Evolutionary conservation across 768 basidiomycete species (phyloP).

Genomic region (Leccinum pellstonianum): DNA sequence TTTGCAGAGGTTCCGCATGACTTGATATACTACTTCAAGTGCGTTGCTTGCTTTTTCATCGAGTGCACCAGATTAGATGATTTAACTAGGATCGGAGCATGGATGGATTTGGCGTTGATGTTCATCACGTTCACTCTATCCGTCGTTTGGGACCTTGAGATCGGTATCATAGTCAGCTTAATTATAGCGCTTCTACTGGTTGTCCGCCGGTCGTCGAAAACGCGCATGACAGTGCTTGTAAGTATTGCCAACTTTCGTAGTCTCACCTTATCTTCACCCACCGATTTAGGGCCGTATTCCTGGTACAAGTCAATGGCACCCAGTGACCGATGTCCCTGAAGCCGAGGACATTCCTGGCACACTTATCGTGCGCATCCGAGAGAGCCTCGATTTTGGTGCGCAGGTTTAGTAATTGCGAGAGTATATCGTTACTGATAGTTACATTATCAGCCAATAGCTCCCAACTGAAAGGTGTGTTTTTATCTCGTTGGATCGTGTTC

Average conservation of each 20-base stretch:
- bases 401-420: not conserved
- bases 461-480: constrained; percentile 70
- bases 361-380: constrained; percentile 85
- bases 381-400: constrained; percentile 88
- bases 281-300: constrained; percentile 73
- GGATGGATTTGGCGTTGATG: constrained; percentile 88
- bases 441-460: constrained; percentile 77
- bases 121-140: constrained; percentile 83
- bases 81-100: constrained; percentile 69
- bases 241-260: not conserved
- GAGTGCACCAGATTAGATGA: not conserved
- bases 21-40: constrained; percentile 82
- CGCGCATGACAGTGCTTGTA: constrained; percentile 89
- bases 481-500: not conserved
- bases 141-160: constrained; percentile 88
- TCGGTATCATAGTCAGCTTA: constrained; percentile 86
- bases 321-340: constrained; percentile 84
- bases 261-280: not conserved
- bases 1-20: constrained; percentile 88
- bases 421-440: not conserved
- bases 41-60: constrained; percentile 19
- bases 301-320: constrained; percentile 86
- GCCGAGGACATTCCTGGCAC: constrained; percentile 79
- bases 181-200: constrained; percentile 87
- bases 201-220: constrained; percentile 83